A percentile compares a stretch with the other conserved stretches of the same genome.
These are phyloP conservation scores for Cyclospora cayetanensis DNA, from an alignment of 169 alveolate genomes.

Conservation along the genomic window DNA sequence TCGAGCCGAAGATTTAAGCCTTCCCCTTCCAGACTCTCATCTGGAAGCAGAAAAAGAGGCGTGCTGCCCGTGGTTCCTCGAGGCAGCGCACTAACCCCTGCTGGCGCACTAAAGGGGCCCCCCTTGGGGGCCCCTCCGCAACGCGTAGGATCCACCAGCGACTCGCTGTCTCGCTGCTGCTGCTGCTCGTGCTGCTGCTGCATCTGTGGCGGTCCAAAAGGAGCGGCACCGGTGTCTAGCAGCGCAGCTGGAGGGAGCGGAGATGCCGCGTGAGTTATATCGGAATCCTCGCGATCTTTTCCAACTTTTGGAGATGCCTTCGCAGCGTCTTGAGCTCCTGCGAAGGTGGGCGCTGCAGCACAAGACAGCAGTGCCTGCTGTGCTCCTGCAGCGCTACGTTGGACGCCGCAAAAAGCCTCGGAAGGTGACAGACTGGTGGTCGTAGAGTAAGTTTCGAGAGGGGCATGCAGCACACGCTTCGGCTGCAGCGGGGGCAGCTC, in stretches of 20 bases:
- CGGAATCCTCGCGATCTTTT: too few species aligned
- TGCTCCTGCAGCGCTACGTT: slow-evolving; percentile 8
- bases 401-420: too few species aligned
- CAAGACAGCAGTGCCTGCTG: slow-evolving; percentile 29
- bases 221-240: slow-evolving; percentile 14
- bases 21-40: slow-evolving; percentile 37
- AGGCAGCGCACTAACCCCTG: too few species aligned
- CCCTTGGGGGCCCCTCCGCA: not conserved
- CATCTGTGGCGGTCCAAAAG: not conserved
- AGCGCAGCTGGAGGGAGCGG: too few species aligned
- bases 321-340: too few species aligned
- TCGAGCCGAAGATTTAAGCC: slow-evolving; percentile 41
- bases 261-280: too few species aligned
- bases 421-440: too few species aligned
- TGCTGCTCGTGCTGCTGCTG: not conserved
- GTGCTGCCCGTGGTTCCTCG: not conserved
- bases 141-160: not conserved
- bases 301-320: too few species aligned
- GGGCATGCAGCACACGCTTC: not conserved
- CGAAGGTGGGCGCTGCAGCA: too few species aligned
- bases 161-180: not conserved
- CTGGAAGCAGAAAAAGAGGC: not conserved
- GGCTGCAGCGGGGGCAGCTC: slow-evolving; percentile 27
- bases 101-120: too few species aligned
- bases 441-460: too few species aligned